Percentiles rank a stretch among this genome's conserved stretches.
phyloP scores from a whole-genome alignment of 2,329 filamentous ascomycete species.

The Saccharata proteae region DNA sequence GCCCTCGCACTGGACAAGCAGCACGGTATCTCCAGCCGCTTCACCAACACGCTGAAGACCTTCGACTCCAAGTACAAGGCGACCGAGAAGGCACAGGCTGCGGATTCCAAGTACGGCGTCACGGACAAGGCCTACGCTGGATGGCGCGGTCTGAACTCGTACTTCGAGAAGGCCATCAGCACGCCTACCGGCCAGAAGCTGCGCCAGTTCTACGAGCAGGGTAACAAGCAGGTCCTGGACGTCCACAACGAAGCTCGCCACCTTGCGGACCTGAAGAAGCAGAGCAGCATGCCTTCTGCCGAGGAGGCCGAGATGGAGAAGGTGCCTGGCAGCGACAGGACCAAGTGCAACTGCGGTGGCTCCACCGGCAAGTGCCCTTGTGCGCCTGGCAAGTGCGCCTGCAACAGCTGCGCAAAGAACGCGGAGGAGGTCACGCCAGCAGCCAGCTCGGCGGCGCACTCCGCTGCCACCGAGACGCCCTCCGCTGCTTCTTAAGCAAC shows the following conservation, averaged over 20 bases:
- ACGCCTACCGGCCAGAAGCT: constrained; percentile 84
- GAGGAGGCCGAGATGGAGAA: constrained; percentile 30
- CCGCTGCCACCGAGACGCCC: background rate
- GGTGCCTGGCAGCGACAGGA: constrained; percentile 28
- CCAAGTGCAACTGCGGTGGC: constrained; percentile 36
- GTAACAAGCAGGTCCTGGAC: constrained; percentile 81
- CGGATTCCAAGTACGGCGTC: constrained; percentile 78
- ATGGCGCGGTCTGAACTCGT: constrained; percentile 61
- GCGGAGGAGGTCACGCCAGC: constrained; percentile 15
- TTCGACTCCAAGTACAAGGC: constrained; percentile 83
- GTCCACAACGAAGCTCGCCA: constrained; percentile 85
- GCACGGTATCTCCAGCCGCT: constrained; percentile 73
- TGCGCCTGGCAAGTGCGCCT: constrained; percentile 34
- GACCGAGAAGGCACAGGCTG: constrained; percentile 68
- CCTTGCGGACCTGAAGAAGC: constrained; percentile 72
- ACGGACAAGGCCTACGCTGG: constrained; percentile 56
- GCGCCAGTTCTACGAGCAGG: constrained; percentile 73
- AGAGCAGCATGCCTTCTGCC: constrained; percentile 15
- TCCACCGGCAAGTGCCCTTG: constrained; percentile 32
- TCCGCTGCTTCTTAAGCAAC: constrained; percentile 1
- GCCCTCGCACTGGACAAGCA: constrained; percentile 82
- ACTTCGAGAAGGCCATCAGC: constrained; percentile 86
- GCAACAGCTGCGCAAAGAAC: constrained; percentile 35
- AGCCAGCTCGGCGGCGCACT: constrained; percentile 1
- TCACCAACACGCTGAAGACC: constrained; percentile 61